Base-by-base conservation (phyloP, 2,329 filamentous ascomycete genomes). In the Ceratocystis cubensis region DNA sequence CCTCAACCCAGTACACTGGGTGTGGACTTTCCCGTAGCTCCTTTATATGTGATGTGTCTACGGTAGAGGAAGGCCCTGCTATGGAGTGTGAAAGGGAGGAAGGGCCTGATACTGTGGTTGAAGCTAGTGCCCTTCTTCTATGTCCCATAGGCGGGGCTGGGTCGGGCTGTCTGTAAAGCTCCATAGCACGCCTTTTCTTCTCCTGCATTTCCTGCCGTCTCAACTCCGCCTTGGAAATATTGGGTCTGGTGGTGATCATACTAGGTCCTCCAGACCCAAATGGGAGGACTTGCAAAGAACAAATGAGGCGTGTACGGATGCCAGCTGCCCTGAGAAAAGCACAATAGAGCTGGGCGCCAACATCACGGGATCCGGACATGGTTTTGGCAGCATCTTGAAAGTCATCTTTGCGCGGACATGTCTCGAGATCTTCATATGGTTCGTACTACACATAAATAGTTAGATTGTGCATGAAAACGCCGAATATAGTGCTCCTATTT, bases 1-100 rank as follows among this genome's bases (percentile, higher is more conserved):
- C 87, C 76, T 99, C 94, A 0, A 96, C 87, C 94, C 94, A 99
- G 73, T 91, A 97, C 2, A 97, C 81, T 0, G 94, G 94, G 71
- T 87, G 89, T 0, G 83, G 75, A 0, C 91, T 92, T 72, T 93
- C 89, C 28, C 81, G 81, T 10, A 88, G 82, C 15, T 73, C 76
- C 65, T 76, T 77, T n/a, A 25, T 13, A 25, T 59, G 53, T n/a
- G 53, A 59, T 30, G 53, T n/a, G 17, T 17, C 28, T 10, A 73
- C 76, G 64, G 70, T 71, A 3, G 45, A 59, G 22, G 65, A 56
- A 6, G 66, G 10, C 15, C 63, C 17, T 33, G 67, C 22, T 17
- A 41, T n/a, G 5, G 61, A 33, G 17, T 15, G 48, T 8, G 56
- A 56, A 1, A 61, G 20, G 20, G 25, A 37, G 13, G 59, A 56